Evolutionary conservation across 2,329 filamentous ascomycete species (phyloP), one percentile per base, ranked within the genome.

Genomic region (Elsinoe batatas): DNA sequence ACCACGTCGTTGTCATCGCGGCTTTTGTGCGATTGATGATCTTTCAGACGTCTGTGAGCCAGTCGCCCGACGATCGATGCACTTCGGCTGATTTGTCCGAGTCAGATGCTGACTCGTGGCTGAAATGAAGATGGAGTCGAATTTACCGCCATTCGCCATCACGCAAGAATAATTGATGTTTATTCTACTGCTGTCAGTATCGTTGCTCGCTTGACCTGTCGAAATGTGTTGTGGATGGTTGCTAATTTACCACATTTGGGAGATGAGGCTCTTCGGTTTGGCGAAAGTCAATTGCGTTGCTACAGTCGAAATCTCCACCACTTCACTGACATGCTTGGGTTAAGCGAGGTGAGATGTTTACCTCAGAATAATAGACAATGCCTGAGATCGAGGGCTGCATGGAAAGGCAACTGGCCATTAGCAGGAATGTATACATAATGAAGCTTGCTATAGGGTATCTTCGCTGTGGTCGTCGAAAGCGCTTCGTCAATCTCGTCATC

Each of bases 61-160:
- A 33, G 30, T 49, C 44, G 44, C 30, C 40, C 15, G 32, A 15
- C 44, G 44, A 49, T 49, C 44, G 44, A 30, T 18, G 22, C 17
- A n/a, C n/a, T 30, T 35, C 40, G 44, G 44, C 32, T 30, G 13
- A 18, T 20, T 49, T 15, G 13, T 15, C 26, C 44, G 44, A 49
- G 44, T 49, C 44, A 49, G 44, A n/a, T 20, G 15, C 47, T 51
- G 47, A 51, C 47, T 51, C 47, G 47, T 38, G 12, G 33, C 32
- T 7, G 47, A 51, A 35, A 51, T 51, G 47, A 51, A 18, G 32
- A 51, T 51, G 47, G 44, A 49, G 44, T 33, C 44, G 44, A 33
- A 49, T 49, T 49, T 49, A 49, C 44, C 26, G 11, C 3, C 44
- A 18, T 33, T 18, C 44, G 17, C 36, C 36, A 38, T 38, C 36